Base-by-base conservation (phyloP, 2,329 filamentous ascomycete genomes). In the Pleurostoma richardsiae region DNA sequence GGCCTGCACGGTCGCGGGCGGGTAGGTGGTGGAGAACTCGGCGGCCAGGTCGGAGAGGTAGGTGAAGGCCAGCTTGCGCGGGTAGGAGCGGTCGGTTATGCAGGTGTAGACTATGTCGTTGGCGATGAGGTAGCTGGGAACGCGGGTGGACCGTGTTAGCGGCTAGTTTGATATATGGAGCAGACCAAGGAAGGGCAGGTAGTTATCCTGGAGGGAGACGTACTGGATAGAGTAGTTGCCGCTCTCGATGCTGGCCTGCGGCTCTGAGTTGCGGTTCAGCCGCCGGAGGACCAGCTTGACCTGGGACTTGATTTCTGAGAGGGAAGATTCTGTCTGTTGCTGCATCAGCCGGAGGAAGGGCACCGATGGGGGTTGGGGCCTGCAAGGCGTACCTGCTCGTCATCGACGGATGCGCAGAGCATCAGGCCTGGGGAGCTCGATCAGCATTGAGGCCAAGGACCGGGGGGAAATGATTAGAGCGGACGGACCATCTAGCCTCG, bases 51-150 rank as follows among this genome's bases (percentile, higher is more conserved):
- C 94, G 58, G 89, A 83, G 51, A 99, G 90, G 79, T 97, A 99
- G 51, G 92, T 96, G 70, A 99, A 96, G 62, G 95, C 92, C 42
- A 99, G 87, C 71, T 99, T 97, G 69, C 94, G 92, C 49, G 94
- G 92, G 76, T 97, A 99, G 47, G 89, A 89, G 48, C 83, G 80
- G 68, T 96, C 91, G 75, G 88, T 91, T 69, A 99, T 92, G 76
- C 88, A 90, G 59, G 97, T 78, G 76, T 95, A 97, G 71, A 90
- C 85, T 56, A 99, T 79, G 59, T 88, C 85, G 61, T 83, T 77
- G 59, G 86, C 76, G 70, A 99, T 88, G 53, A 92, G 74, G 76
- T 96, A 96, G 19, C 19, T 19, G 19, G 19, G 19, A 19, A 19
- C 19, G 19, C 19, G 19, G 19, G 19, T 19, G 19, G 19, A 19